Evolutionary conservation across 2,329 filamentous ascomycete genomes (phyloP), one percentile per base, ranked within the genome.

Genomic region (Furcasterigmium sp.): DNA sequence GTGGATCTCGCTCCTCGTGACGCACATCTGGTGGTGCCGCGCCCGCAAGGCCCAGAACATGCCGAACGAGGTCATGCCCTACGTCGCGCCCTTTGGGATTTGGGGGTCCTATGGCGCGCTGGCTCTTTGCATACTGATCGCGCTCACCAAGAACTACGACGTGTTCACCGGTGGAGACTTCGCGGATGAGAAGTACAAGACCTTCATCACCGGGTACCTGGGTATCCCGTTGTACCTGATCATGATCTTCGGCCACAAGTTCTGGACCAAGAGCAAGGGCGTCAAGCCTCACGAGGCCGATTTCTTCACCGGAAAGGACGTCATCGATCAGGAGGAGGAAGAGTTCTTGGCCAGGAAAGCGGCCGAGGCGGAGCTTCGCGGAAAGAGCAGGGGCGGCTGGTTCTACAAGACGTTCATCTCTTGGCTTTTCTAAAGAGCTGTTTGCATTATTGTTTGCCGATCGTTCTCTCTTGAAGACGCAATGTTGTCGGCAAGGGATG

Each of bases 111-210:
- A 80, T 57, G 68, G 70, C 46, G 84, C 84, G 0, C 72, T 93
- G 3, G 68, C 72, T 56, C 82, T 89, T 65, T 89, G 85, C 65
- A 72, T 75, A 56, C 58, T 93, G 26, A 85, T 93, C 48, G 78
- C 84, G 2, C 58, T 94, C 41, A 91, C 87, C 57, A 94, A 93
- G 76, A 91, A 89, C 72, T 93, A 81, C 64, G 73, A 78, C 44
- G 82, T 85, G 46, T 93, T 93, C 62, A 70, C 79, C 48, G 60
- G 53, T 56, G 67, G 52, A 70, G 73, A 64, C 53, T 55, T 51
- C 38, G 72, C 72, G 42, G 69, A 69, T 40, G 48, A 50, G 44
- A 49, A 49, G 48, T 85, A 85, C 70, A 82, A 85, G 69, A 82
- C 77, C 55, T 90, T 91, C 64, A 78, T 91, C 61, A 88, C 84